phyloP scores from a whole-genome alignment of 2,329 filamentous ascomycete genomes.

The Thielaviopsis punctulata region DNA sequence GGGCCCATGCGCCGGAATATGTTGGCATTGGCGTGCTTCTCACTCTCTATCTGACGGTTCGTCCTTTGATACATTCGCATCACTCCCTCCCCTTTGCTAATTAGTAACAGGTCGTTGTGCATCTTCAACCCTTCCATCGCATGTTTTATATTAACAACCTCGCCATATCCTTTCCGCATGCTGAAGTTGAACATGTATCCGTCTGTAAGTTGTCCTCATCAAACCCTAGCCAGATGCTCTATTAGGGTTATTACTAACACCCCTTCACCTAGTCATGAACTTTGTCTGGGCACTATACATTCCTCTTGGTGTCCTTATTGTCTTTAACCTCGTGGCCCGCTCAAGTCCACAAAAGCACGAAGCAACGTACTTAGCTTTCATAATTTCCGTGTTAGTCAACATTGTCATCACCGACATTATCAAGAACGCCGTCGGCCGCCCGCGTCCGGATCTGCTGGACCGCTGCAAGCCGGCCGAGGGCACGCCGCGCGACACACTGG shows the following conservation, averaged over 20 bases:
- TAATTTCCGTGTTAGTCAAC: constrained; percentile 59
- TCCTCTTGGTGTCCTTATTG: constrained; percentile 48
- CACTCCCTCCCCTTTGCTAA: not conserved
- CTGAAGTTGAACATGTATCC: constrained; percentile 65
- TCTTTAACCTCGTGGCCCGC: constrained; percentile 45
- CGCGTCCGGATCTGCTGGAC: constrained; percentile 65
- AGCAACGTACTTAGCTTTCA: constrained; percentile 65
- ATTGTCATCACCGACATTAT: constrained; percentile 68
- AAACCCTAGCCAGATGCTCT: not conserved
- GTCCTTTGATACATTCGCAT: constrained; percentile 13
- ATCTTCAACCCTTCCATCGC: constrained; percentile 76
- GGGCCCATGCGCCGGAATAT: constrained; percentile 80
- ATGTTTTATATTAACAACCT: constrained; percentile 84
- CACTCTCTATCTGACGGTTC: constrained; percentile 44
- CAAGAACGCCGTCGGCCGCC: constrained; percentile 58
- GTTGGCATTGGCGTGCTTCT: constrained; percentile 58
- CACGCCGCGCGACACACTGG: constrained; percentile 39
- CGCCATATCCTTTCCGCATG: constrained; percentile 72
- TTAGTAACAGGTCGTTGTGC: constrained; percentile 24
- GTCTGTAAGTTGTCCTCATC: constrained; percentile 36
- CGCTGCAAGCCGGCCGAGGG: constrained; percentile 61
- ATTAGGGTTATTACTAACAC: not conserved
- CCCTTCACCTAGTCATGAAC: constrained; percentile 40
- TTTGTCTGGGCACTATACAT: constrained; percentile 62
- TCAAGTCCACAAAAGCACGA: constrained; percentile 65